Base-by-base conservation (phyloP, 2,329 filamentous ascomycete genomes). In the Drechslerella coelobrocha region DNA sequence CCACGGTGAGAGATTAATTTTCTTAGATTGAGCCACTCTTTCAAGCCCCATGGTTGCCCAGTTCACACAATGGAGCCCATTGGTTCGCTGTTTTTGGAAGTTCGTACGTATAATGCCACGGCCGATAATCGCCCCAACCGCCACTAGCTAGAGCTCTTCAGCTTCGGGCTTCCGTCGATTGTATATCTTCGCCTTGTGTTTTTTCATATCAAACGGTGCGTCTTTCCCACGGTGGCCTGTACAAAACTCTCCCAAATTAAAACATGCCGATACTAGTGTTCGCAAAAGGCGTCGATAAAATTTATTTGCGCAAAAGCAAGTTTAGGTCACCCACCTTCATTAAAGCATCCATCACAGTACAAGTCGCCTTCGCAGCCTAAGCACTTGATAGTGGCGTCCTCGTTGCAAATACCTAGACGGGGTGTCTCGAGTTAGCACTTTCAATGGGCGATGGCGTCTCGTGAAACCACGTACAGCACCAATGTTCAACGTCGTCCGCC, bases 401-500 rank as follows among this genome's bases (percentile, higher is more conserved):
- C 68, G 27, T 72, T 72, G 29, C 68, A 72, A 19, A 72, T 72
- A 27, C 68, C 68, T 72, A 31, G 12, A 29, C 10, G 17, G 19
- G 14, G 34, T 10, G 9, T 37, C 2, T 39, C 3, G 4, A 39
- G 12, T 56, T 39, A 56, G 29, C 24, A 14, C 12, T 9, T 41
- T n/a, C 19, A 27, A n/a, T 14, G 34, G n/a, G 12, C 9, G 8
- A 39, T 8, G 14, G 23, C 8, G 19, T n/a, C 23, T 26, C 21
- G 4, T 3, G 9, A 39, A 55, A n/a, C 50, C 2, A 59, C 68
- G 29, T 59, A 72, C 68, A 72, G 24, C 68, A 72, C 68, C 68
- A 72, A 31, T 72, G 57, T 24, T 72, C 54, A 19, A 61, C 65
- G 56, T 72, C 68, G 31, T 72, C 68, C 48, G 61, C 61, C 41